Conservation (phyloP, 192 early-diverging fungal species). For the Oehlia diaphana region DNA sequence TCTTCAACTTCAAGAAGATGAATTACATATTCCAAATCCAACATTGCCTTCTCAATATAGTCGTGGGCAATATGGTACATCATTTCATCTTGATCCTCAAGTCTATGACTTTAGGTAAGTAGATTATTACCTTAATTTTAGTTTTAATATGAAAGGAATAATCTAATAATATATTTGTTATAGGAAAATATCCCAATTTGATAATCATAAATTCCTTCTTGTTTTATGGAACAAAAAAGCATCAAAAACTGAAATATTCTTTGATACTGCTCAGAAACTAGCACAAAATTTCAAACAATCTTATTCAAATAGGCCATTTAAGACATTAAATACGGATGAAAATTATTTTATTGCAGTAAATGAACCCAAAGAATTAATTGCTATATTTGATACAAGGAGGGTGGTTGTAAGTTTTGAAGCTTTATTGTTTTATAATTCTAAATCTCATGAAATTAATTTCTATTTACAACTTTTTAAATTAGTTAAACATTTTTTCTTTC, state of each 20-base stretch:
- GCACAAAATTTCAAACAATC: not conserved
- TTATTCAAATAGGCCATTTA: not conserved
- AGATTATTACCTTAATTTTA: not conserved
- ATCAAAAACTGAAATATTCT: not conserved
- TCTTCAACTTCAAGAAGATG: not conserved
- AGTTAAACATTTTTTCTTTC: conserved; percentile 6
- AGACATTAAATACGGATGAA: not conserved
- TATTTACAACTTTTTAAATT: not conserved
- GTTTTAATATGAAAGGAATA: not conserved
- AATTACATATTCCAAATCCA: not conserved
- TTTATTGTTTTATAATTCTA: not conserved
- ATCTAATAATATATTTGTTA: not conserved
- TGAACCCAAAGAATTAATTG: conserved; percentile 1
- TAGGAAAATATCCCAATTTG: conserved; percentile 20
- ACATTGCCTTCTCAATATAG: not conserved
- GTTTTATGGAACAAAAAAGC: conserved; percentile 5
- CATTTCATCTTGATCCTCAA: conserved; percentile 6
- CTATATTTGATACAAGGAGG: not conserved
- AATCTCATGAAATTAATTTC: not conserved
- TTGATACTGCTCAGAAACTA: not conserved
- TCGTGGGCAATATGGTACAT: not conserved
- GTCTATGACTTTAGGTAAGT: not conserved
- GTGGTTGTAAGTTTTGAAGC: not conserved
- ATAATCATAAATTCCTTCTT: conserved; percentile 7
- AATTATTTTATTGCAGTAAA: conserved; percentile 10